phyloP scores from a whole-genome alignment of 1,284 basidiomycete genomes.

The Boletus subluridellus region DNA sequence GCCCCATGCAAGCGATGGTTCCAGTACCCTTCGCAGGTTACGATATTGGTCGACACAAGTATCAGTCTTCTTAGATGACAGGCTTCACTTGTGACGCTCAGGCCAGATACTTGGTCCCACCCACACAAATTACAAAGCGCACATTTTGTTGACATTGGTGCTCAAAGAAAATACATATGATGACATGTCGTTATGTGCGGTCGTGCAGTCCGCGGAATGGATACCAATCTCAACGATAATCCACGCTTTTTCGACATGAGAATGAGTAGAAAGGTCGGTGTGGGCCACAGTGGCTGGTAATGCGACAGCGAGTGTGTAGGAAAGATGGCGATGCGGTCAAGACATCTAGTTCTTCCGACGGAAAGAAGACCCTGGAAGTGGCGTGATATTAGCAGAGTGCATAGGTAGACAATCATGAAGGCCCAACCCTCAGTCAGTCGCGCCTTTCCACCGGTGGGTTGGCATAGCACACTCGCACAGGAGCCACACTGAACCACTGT shows the following conservation, averaged over 20 bases:
- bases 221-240: constrained; percentile 12
- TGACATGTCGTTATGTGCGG: constrained; percentile 2
- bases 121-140: background rate
- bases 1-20: no score
- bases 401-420: constrained; percentile 8
- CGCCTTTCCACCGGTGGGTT: constrained; percentile 98
- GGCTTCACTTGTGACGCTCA: background rate
- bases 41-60: no score
- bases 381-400: constrained; percentile 3
- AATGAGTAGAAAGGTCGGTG: background rate
- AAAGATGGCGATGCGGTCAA: background rate
- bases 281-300: background rate
- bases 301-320: background rate
- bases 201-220: constrained; percentile 3
- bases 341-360: constrained; percentile 74
- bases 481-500: constrained; percentile 91
- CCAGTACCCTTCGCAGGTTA: no score
- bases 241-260: constrained; percentile 15
- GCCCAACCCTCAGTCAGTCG: constrained; percentile 93
- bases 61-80: no score
- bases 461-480: constrained; percentile 94
- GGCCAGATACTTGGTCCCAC: background rate
- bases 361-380: constrained; percentile 71
- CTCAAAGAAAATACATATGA: constrained; percentile 20
- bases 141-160: background rate